Conservation (phyloP, 2,329 filamentous ascomycete species). For the Sporothrix globosa region DNA sequence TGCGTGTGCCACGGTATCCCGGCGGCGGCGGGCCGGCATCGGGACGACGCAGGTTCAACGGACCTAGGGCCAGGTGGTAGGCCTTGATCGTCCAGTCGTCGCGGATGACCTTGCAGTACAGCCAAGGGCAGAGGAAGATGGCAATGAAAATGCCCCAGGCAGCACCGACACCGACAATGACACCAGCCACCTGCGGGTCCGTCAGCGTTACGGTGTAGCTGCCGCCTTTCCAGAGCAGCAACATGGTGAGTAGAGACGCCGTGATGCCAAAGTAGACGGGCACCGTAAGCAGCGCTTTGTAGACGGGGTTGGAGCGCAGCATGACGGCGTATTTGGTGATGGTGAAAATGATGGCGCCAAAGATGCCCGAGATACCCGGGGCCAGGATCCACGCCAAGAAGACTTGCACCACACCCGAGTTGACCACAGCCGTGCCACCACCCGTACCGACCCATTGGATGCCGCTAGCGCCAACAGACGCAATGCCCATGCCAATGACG, state of each 20-base stretch:
- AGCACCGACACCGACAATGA: constrained; percentile 58
- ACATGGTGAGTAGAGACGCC: constrained; percentile 58
- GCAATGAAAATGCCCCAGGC: constrained; percentile 54
- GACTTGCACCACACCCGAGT: constrained; percentile 60
- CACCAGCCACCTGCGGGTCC: constrained; percentile 54
- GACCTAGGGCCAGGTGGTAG: constrained; percentile 59
- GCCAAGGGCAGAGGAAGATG: constrained; percentile 61
- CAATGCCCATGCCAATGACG: constrained; percentile 63
- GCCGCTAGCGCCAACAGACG: constrained; percentile 54
- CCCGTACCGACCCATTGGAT: constrained; percentile 58
- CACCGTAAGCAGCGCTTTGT: constrained; percentile 56
- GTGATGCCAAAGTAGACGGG: constrained; percentile 63
- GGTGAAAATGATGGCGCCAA: constrained; percentile 59
- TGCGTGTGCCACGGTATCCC: constrained; percentile 49
- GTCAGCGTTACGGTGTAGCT: constrained; percentile 53
- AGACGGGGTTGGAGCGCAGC: constrained; percentile 56
- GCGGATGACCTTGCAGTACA: constrained; percentile 61
- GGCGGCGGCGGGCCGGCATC: constrained; percentile 49
- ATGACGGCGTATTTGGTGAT: constrained; percentile 62
- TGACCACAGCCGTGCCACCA: constrained; percentile 45
- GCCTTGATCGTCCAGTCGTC: constrained; percentile 63
- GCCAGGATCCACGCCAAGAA: constrained; percentile 65
- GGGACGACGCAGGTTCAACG: constrained; percentile 54
- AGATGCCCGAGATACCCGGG: constrained; percentile 57
- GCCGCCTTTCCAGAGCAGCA: constrained; percentile 62